phyloP scores from a whole-genome alignment of 2,329 filamentous ascomycete genomes.

The Apiospora rasikravindrae region DNA sequence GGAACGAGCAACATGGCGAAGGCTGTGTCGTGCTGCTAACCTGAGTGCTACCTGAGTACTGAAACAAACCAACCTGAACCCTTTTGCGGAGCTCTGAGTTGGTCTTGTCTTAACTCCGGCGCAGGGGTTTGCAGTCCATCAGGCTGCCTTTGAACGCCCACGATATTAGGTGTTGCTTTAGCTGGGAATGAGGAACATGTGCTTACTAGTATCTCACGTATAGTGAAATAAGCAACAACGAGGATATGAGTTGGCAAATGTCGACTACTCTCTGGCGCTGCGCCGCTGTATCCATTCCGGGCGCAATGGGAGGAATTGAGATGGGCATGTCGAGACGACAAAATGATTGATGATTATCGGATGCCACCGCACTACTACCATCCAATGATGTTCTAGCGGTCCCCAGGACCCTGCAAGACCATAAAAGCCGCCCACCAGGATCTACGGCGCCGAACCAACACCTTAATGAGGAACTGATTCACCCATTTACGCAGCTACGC shows the following conservation, averaged over 20 bases:
- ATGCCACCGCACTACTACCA: background rate
- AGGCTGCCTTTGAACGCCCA: background rate
- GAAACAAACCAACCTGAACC: constrained; percentile 12
- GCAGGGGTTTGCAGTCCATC: background rate
- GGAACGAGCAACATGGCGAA: constrained; percentile 5
- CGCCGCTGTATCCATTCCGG: background rate
- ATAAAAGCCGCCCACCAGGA: background rate
- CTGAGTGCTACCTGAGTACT: background rate
- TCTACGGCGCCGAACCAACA: constrained; percentile 5
- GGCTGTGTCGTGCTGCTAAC: background rate
- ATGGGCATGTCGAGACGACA: constrained; percentile 8
- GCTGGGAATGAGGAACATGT: background rate
- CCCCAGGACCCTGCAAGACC: constrained; percentile 5
- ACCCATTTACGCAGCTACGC: background rate
- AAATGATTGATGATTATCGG: background rate
- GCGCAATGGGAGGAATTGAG: background rate
- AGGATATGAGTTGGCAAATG: background rate
- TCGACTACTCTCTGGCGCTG: background rate
- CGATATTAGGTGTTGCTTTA: too few species aligned
- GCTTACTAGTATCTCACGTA: background rate
- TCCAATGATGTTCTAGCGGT: background rate
- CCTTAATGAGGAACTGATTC: constrained; percentile 3
- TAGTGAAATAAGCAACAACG: background rate
- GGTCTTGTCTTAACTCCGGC: constrained; percentile 11
- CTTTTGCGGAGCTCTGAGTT: constrained; percentile 8